phyloP scores from a whole-genome alignment of 2,329 filamentous ascomycete genomes.

The Penicillium sp. region DNA sequence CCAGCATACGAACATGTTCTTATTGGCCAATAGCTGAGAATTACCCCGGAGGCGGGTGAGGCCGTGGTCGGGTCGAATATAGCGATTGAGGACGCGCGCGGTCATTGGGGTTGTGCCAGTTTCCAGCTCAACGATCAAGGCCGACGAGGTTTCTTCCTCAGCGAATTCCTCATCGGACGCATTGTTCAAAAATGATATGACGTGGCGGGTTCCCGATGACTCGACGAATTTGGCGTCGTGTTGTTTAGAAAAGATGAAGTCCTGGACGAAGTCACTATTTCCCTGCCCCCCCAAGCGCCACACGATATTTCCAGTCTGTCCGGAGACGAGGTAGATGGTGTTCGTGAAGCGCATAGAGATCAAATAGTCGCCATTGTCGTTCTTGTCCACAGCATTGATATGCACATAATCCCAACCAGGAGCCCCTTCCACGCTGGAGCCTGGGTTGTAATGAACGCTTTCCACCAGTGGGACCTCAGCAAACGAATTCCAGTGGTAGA shows the following conservation, averaged over 20 bases:
- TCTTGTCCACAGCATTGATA: constrained; percentile 42
- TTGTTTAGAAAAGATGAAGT: constrained; percentile 38
- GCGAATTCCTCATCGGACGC: constrained; percentile 30
- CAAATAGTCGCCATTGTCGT: constrained; percentile 38
- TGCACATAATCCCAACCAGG: constrained; percentile 40
- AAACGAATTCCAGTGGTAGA: constrained; percentile 36
- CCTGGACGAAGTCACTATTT: constrained; percentile 29
- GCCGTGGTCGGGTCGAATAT: constrained; percentile 33
- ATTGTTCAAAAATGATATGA: constrained; percentile 38
- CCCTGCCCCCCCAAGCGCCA: constrained; percentile 39
- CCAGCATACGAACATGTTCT: constrained; percentile 39
- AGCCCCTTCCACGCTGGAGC: constrained; percentile 8
- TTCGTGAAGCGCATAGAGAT: constrained; percentile 41
- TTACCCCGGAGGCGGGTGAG: constrained; percentile 37
- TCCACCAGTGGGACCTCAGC: constrained; percentile 29
- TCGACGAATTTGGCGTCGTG: constrained; percentile 38
- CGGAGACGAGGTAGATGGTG: constrained; percentile 39
- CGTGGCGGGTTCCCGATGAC: constrained; percentile 28
- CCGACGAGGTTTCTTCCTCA: constrained; percentile 30
- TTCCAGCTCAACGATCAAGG: constrained; percentile 32
- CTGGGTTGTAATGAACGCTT: constrained; percentile 16
- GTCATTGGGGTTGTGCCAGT: constrained; percentile 27
- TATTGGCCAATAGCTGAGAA: constrained; percentile 34
- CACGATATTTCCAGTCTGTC: constrained; percentile 33
- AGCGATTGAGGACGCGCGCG: constrained; percentile 27